Evolutionary conservation across 2,329 filamentous ascomycete genomes (phyloP).

Genomic region (Xylaria sp.): DNA sequence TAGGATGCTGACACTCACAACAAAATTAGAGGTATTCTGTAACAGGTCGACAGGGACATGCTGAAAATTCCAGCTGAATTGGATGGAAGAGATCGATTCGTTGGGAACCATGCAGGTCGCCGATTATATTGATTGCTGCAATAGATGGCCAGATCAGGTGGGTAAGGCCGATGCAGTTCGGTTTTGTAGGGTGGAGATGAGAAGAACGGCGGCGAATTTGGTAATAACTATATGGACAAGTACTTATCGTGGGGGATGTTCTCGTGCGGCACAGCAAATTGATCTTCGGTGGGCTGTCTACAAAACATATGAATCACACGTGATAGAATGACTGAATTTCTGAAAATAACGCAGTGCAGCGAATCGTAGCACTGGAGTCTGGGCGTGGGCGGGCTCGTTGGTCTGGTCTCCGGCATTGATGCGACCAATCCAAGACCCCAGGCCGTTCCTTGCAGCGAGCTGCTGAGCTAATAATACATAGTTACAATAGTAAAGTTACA

Average conservation of each 20-base stretch:
- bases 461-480: conserved; percentile 25
- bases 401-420: background rate
- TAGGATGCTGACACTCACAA: background rate
- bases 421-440: background rate
- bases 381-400: background rate
- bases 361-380: conserved; percentile 10
- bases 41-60: background rate
- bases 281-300: background rate
- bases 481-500: too few relatives aligned
- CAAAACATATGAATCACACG: conserved; percentile 5
- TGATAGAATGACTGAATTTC: conserved; percentile 2
- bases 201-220: background rate
- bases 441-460: conserved; percentile 15
- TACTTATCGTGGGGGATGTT: background rate
- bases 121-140: background rate
- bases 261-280: conserved; percentile 1
- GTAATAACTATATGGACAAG: background rate
- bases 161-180: conserved; percentile 1
- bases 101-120: background rate
- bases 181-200: background rate
- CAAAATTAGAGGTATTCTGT: background rate
- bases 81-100: background rate
- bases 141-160: background rate
- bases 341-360: conserved; percentile 28
- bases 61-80: background rate